These are phyloP conservation scores for Halenospora varia DNA, from an alignment of 495 filamentous ascomycete genomes.

Conservation along the genomic window DNA sequence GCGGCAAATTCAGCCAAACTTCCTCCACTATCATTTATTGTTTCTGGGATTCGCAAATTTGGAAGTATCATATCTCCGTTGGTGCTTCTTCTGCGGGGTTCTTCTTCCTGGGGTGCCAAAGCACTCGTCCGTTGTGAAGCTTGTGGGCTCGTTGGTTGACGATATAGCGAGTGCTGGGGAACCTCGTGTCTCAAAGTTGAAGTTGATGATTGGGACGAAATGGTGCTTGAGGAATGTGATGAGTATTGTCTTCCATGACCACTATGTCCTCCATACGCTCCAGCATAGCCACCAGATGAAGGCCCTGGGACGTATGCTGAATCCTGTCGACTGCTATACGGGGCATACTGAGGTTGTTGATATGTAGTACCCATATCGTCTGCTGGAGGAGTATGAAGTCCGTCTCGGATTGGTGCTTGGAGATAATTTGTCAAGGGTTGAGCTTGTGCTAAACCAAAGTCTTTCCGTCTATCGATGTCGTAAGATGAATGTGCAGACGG, in stretches of 20 bases:
- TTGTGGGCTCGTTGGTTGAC: conserved; percentile 22
- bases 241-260: conserved; percentile 17
- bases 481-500: conserved; percentile 13
- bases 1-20: conserved; percentile 79
- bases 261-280: conserved; percentile 19
- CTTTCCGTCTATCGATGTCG: conserved; percentile 15
- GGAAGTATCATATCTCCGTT: conserved; percentile 48
- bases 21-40: conserved; percentile 70
- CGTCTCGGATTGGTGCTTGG: conserved; percentile 25
- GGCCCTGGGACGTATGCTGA: conserved; percentile 24
- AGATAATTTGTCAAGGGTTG: conserved; percentile 12
- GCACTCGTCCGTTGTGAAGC: conserved; percentile 16
- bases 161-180: conserved; percentile 31
- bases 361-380: conserved; percentile 45
- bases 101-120: conserved; percentile 17
- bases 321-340: conserved; percentile 36
- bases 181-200: conserved; percentile 17
- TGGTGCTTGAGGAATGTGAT: conserved; percentile 9
- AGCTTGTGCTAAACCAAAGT: conserved; percentile 1
- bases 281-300: conserved; percentile 12
- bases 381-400: conserved; percentile 46
- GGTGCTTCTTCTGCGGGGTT: conserved; percentile 27
- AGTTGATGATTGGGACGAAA: conserved; percentile 8
- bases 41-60: conserved; percentile 64
- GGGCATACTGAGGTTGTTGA: conserved; percentile 35